Percentiles rank a stretch among this genome's conserved stretches.
phyloP scores from a whole-genome alignment of 495 filamentous ascomycete genomes.

The Rhizodiscina lignyota region DNA sequence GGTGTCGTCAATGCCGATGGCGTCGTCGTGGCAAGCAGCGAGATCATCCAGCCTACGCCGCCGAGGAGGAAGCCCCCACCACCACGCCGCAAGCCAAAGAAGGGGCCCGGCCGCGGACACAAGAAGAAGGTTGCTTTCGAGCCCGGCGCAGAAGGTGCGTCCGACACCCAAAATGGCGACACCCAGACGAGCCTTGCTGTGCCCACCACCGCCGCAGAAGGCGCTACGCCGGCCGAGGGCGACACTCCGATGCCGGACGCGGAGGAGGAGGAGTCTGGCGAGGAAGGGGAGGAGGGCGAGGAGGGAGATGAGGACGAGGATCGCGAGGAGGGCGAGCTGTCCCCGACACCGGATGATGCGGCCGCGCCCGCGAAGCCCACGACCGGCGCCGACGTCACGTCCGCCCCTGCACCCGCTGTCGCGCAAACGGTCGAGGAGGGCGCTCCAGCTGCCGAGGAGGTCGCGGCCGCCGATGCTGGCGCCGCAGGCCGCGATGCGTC shows the following conservation, averaged over 20 bases:
- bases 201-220: slow-evolving; percentile 12
- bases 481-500: too few species aligned
- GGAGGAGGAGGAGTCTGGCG: slow-evolving; percentile 12
- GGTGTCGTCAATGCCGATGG: slow-evolving; percentile 44
- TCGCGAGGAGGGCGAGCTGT: slow-evolving; percentile 12
- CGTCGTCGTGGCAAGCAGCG: slow-evolving; percentile 39
- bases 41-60: slow-evolving; percentile 23
- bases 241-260: slow-evolving; percentile 17
- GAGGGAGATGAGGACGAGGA: slow-evolving; percentile 17
- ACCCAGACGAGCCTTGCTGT: slow-evolving; percentile 7
- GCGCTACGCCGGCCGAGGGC: slow-evolving; percentile 14
- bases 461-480: too few species aligned
- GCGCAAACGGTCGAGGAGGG: too few species aligned
- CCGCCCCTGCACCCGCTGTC: too few species aligned
- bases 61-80: slow-evolving; percentile 49
- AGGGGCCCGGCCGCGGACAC: slow-evolving; percentile 18
- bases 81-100: slow-evolving; percentile 27
- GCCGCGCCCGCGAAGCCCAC: too few species aligned
- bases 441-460: too few species aligned
- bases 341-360: too few species aligned
- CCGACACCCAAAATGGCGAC: slow-evolving; percentile 8
- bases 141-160: slow-evolving; percentile 13
- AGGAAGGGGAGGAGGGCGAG: slow-evolving; percentile 14
- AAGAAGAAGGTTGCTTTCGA: slow-evolving; percentile 23
- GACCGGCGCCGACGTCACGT: too few species aligned